Evolutionary conservation across 441 rosid genomes (phyloP).

Genomic region (Adansonia rubrostipa): DNA sequence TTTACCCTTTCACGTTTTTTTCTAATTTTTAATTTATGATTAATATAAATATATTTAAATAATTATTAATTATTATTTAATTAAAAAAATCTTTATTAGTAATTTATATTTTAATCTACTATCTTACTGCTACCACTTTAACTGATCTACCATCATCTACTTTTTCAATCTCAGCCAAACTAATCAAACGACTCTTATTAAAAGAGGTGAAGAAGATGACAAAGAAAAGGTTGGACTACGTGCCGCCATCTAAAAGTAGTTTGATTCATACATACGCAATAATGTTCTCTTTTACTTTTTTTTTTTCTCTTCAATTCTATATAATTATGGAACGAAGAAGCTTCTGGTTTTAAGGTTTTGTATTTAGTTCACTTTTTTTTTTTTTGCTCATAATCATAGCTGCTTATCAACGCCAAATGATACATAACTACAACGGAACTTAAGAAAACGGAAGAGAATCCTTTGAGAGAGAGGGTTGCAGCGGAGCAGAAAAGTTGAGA

Average conservation of each 20-base stretch:
- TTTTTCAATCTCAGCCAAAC: too few relatives aligned
- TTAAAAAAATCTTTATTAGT: too few relatives aligned
- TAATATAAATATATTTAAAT: too few relatives aligned
- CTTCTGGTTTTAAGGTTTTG: slow-evolving; percentile 17
- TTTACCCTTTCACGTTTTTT: too few relatives aligned
- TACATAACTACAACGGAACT: background rate
- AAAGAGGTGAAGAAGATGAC: slow-evolving; percentile 11
- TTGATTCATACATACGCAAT: slow-evolving; percentile 7
- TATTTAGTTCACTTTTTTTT: background rate
- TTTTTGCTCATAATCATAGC: background rate
- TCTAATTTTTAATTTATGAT: too few relatives aligned
- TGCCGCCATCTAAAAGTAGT: slow-evolving; percentile 7
- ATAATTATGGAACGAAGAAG: background rate
- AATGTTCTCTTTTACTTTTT: background rate
- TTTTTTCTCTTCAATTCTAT: background rate
- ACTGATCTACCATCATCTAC: too few relatives aligned
- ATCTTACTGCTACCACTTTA: too few relatives aligned
- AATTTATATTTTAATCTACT: too few relatives aligned
- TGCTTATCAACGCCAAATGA: background rate
- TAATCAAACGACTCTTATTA: background rate
- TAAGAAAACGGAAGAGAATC: background rate
- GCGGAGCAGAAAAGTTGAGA: background rate
- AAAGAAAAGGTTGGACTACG: slow-evolving; percentile 15
- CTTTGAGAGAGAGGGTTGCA: too few relatives aligned
- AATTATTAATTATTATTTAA: too few relatives aligned